These are phyloP conservation scores for Myriosclerotinia duriaeana DNA, from an alignment of 2,329 filamentous ascomycete genomes.

Conservation along the genomic window DNA sequence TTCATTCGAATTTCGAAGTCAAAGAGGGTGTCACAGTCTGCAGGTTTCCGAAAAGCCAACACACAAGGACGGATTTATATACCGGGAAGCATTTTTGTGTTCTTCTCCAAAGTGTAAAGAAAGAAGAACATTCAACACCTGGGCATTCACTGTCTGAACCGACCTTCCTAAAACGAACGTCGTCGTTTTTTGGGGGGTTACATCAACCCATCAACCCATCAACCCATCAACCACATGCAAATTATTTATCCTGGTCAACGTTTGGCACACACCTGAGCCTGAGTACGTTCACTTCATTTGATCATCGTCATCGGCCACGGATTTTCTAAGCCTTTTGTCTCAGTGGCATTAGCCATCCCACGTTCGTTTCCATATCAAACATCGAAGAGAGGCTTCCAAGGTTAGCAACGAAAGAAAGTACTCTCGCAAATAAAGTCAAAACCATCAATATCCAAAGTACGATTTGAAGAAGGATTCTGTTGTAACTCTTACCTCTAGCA, in stretches of 20 bases:
- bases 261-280: not conserved
- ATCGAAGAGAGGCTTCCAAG: not conserved
- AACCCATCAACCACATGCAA: slow-evolving; percentile 8
- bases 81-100: not conserved
- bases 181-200: slow-evolving; percentile 2
- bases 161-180: not conserved
- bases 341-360: not conserved
- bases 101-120: not conserved
- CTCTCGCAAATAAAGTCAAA: not conserved
- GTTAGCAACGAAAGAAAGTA: not conserved
- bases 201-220: not conserved
- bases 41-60: slow-evolving; percentile 25
- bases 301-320: not conserved
- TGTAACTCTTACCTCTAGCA: not conserved
- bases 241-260: slow-evolving; percentile 10
- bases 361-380: not conserved
- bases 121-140: not conserved
- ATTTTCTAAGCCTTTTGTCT: not conserved
- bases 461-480: not conserved
- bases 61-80: slow-evolving; percentile 14
- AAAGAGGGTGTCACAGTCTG: slow-evolving; percentile 19
- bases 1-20: slow-evolving; percentile 8
- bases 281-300: not conserved
- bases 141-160: slow-evolving; percentile 2
- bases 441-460: not conserved